Conservation (phyloP, 2,329 filamentous ascomycete genomes). For the Graphiopsis chlorocephala region DNA sequence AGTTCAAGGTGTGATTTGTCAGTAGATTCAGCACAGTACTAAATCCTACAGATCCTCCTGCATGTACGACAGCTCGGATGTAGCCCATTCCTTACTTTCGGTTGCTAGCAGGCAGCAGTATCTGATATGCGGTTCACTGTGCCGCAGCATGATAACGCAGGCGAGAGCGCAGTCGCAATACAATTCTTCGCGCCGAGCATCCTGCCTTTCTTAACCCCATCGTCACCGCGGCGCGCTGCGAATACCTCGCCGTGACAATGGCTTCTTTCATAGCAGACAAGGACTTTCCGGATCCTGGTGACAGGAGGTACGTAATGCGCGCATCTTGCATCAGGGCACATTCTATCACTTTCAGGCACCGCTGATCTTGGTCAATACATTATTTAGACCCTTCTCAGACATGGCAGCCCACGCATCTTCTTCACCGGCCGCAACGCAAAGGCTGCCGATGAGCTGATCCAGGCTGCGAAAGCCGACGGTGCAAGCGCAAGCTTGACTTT, state of each 20-base stretch:
- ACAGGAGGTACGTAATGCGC: not conserved
- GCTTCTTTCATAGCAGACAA: not conserved
- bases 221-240: not conserved
- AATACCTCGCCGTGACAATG: not conserved
- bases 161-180: not conserved
- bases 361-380: slow-evolving; percentile 36
- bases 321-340: not conserved
- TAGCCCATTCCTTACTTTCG: not conserved
- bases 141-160: not conserved
- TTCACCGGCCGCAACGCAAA: slow-evolving; percentile 49
- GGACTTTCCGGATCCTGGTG: slow-evolving; percentile 31
- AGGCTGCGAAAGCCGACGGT: slow-evolving; percentile 35
- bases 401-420: slow-evolving; percentile 53
- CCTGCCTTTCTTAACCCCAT: not conserved
- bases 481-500: slow-evolving; percentile 40
- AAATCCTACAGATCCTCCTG: too few relatives aligned
- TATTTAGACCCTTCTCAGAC: slow-evolving; percentile 47
- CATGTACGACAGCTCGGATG: not conserved
- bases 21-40: not conserved
- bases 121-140: not conserved
- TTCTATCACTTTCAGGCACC: not conserved
- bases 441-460: slow-evolving; percentile 45
- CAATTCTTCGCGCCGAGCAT: not conserved
- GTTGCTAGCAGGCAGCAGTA: not conserved
- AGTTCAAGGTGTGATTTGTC: not conserved